A percentile compares a stretch with the other conserved stretches of the same genome.
Evolutionary conservation across 495 filamentous ascomycete species (phyloP).

Genomic region (Penicillium riverlandense): DNA sequence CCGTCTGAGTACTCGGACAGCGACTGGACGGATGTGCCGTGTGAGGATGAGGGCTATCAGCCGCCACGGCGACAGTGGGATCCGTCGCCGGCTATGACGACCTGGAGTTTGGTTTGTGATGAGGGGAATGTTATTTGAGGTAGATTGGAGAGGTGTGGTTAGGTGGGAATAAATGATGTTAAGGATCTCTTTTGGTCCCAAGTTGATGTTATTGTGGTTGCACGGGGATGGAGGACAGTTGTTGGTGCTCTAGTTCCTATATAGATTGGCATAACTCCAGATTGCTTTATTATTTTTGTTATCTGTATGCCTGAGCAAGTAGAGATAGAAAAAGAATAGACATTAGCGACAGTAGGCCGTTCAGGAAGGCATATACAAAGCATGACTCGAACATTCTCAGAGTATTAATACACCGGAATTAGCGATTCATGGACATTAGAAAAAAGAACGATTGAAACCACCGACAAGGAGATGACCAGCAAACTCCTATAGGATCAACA

Average conservation of each 20-base stretch:
- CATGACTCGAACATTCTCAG: constrained; percentile 14
- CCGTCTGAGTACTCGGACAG: constrained; percentile 1
- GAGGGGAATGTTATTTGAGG: constrained; percentile 8
- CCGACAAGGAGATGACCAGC: constrained; percentile 28
- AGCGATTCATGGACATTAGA: constrained; percentile 12
- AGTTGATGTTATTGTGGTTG: too few species aligned
- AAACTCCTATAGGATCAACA: constrained; percentile 16
- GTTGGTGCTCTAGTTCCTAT: too few species aligned
- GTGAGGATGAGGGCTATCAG: background rate
- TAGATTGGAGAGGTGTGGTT: background rate
- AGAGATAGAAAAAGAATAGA: constrained; percentile 13
- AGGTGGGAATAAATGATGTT: too few species aligned
- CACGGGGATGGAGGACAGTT: too few species aligned
- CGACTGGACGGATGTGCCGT: constrained; percentile 8
- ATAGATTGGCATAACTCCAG: too few species aligned
- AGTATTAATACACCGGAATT: constrained; percentile 21
- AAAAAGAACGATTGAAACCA: constrained; percentile 8
- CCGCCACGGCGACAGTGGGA: background rate
- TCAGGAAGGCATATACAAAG: constrained; percentile 19
- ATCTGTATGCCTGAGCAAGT: too few species aligned
- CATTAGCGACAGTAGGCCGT: constrained; percentile 22
- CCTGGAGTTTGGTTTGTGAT: constrained; percentile 8
- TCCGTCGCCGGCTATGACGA: constrained; percentile 1
- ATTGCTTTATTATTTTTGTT: too few species aligned
- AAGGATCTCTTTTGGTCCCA: background rate